Percentiles rank a stretch among this genome's conserved stretches.
Conservation (phyloP, 805 yeast genomes). For the Candida glaebosa region DNA sequence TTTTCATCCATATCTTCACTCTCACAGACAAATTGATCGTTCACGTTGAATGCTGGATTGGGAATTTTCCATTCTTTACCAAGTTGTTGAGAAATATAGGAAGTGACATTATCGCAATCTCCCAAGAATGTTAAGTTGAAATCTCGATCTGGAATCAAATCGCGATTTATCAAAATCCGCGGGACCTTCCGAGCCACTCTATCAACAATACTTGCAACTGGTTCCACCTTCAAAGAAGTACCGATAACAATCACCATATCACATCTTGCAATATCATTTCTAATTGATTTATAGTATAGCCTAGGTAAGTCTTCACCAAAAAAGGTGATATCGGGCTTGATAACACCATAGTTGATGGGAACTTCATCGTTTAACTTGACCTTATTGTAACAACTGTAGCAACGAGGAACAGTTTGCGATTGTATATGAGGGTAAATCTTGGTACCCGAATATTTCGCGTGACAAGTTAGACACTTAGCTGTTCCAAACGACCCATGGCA, state of each 20-base stretch:
- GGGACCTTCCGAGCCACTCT: constrained; percentile 71
- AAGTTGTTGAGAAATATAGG: constrained; percentile 41
- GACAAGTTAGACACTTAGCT: constrained; percentile 81
- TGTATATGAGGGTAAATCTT: constrained; percentile 59
- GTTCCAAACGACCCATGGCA: constrained; percentile 92
- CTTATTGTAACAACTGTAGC: constrained; percentile 55
- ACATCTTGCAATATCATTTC: constrained; percentile 61
- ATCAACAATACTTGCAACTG: constrained; percentile 85
- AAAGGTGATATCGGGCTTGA: constrained; percentile 91
- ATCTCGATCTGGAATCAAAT: constrained; percentile 69
- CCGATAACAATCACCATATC: constrained; percentile 85
- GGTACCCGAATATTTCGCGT: constrained; percentile 61
- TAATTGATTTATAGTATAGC: constrained; percentile 56
- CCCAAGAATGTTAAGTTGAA: constrained; percentile 80
- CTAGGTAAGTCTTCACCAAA: constrained; percentile 83
- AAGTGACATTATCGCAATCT: constrained; percentile 77
- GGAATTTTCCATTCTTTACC: constrained; percentile 23
- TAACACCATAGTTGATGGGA: constrained; percentile 65
- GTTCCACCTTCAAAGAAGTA: constrained; percentile 88
- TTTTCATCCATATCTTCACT: constrained; percentile 6
- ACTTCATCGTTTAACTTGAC: constrained; percentile 10
- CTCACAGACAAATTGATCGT: constrained; percentile 4
- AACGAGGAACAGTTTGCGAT: constrained; percentile 59
- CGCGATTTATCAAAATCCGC: constrained; percentile 74
- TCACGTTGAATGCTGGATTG: constrained; percentile 12